Percentiles rank a stretch among this genome's conserved stretches.
phyloP scores from a whole-genome alignment of 2,329 filamentous ascomycete species.

The Paraconiothyrium brasiliense region DNA sequence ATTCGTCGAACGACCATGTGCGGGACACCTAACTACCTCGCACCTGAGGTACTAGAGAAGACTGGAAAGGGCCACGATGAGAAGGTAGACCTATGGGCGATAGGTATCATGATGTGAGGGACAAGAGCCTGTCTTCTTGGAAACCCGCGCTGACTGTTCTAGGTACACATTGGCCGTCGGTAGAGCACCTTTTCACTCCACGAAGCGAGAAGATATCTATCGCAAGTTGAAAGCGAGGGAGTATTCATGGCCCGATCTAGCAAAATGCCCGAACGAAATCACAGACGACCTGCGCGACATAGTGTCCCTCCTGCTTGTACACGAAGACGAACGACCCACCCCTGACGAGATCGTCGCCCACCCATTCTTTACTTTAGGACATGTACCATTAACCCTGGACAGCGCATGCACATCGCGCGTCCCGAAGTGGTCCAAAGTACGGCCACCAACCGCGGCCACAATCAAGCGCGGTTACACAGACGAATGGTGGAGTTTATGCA shows the following conservation, averaged over 20 bases:
- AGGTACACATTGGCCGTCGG: constrained; percentile 97
- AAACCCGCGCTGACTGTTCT: constrained; percentile 36
- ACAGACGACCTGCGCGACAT: constrained; percentile 80
- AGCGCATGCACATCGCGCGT: constrained; percentile 55
- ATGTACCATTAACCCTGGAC: constrained; percentile 69
- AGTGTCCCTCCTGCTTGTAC: constrained; percentile 78
- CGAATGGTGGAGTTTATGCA: constrained; percentile 61
- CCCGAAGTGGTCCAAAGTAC: constrained; percentile 58
- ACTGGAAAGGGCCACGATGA: constrained; percentile 95
- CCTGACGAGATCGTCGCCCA: constrained; percentile 83
- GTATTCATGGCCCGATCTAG: constrained; percentile 79
- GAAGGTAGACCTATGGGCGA: constrained; percentile 97
- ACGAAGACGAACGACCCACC: constrained; percentile 77
- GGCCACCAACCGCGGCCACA: constrained; percentile 54
- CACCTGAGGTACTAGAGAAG: constrained; percentile 94
- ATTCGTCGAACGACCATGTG: constrained; percentile 88
- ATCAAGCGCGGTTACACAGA: constrained; percentile 59
- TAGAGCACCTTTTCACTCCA: constrained; percentile 94
- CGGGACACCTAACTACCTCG: constrained; percentile 98
- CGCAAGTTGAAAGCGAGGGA: constrained; percentile 72
- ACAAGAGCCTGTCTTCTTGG: too few species aligned
- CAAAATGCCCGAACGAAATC: constrained; percentile 73
- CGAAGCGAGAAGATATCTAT: constrained; percentile 87
- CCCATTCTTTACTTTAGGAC: constrained; percentile 79
- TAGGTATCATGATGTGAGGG: constrained; percentile 90